Conservation (phyloP, 2,329 filamentous ascomycete species). For the Cladosporium velox region DNA sequence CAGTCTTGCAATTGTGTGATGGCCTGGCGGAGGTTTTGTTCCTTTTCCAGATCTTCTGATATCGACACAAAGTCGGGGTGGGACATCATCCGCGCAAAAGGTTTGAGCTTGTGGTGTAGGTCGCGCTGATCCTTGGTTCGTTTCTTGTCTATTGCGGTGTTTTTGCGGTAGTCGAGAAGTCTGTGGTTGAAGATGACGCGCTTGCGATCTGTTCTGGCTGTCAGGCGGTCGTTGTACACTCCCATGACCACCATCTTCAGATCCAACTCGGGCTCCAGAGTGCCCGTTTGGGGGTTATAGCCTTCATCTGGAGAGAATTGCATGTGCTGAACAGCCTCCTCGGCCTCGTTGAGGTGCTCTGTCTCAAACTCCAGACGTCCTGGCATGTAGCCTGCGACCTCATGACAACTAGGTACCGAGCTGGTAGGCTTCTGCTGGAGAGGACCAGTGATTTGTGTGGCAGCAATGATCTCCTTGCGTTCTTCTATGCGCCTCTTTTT, state of each 20-base stretch:
- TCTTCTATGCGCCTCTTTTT: slow-evolving; percentile 95
- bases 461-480: slow-evolving; percentile 82
- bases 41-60: slow-evolving; percentile 81
- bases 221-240: slow-evolving; percentile 92
- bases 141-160: slow-evolving; percentile 87
- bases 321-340: slow-evolving; percentile 98
- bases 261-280: slow-evolving; percentile 93
- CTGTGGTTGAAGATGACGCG: slow-evolving; percentile 96
- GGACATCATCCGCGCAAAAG: slow-evolving; percentile 96
- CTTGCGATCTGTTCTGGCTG: slow-evolving; percentile 88
- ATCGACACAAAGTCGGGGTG: slow-evolving; percentile 85
- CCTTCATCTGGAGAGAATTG: slow-evolving; percentile 96
- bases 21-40: slow-evolving; percentile 86
- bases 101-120: slow-evolving; percentile 87
- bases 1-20: slow-evolving; percentile 92
- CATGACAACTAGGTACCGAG: slow-evolving; percentile 92
- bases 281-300: slow-evolving; percentile 77
- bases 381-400: slow-evolving; percentile 98
- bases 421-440: slow-evolving; percentile 90
- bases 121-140: slow-evolving; percentile 94
- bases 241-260: slow-evolving; percentile 98
- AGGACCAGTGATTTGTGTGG: slow-evolving; percentile 72
- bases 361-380: slow-evolving; percentile 96
- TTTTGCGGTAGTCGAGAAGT: slow-evolving; percentile 89
- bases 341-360: slow-evolving; percentile 95